These are phyloP conservation scores for Colletotrichum agaves DNA, from an alignment of 2,329 filamentous ascomycete genomes.

Conservation along the genomic window DNA sequence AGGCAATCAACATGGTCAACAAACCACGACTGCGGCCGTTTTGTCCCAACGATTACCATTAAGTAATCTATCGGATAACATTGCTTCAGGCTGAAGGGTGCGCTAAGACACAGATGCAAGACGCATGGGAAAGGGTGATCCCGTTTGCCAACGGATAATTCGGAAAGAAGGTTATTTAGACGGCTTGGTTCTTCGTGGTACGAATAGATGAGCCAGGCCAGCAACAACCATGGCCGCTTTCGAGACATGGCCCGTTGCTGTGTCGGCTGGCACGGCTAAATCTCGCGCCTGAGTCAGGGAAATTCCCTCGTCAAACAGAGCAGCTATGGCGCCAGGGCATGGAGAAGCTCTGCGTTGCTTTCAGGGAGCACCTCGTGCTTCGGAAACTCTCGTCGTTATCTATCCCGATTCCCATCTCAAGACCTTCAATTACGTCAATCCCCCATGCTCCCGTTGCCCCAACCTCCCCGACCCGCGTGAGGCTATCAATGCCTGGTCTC, in stretches of 20 bases:
- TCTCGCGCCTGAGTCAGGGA: conserved; percentile 26
- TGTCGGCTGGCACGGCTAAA: neutral
- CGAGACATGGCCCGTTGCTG: conserved; percentile 3
- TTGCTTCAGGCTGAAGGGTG: conserved; percentile 1
- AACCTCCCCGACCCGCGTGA: neutral
- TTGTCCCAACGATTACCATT: neutral
- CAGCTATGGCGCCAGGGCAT: conserved; percentile 12
- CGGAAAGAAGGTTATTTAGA: conserved; percentile 15
- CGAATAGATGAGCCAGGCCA: neutral
- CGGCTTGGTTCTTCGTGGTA: neutral
- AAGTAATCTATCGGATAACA: conserved; percentile 7
- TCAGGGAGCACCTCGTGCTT: neutral
- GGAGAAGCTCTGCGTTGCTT: neutral
- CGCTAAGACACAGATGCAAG: neutral
- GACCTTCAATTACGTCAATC: neutral
- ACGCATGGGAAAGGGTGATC: neutral
- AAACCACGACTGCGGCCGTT: neutral
- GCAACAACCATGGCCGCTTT: neutral
- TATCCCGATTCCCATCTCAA: neutral
- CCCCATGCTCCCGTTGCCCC: neutral
- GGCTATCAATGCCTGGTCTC: neutral
- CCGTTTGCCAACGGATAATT: conserved; percentile 1
- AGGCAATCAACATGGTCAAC: neutral
- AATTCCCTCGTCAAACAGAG: neutral
- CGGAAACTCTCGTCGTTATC: neutral